These are phyloP conservation scores for Blumeria graminis DNA, from an alignment of 2,329 filamentous ascomycete genomes.

Conservation along the genomic window DNA sequence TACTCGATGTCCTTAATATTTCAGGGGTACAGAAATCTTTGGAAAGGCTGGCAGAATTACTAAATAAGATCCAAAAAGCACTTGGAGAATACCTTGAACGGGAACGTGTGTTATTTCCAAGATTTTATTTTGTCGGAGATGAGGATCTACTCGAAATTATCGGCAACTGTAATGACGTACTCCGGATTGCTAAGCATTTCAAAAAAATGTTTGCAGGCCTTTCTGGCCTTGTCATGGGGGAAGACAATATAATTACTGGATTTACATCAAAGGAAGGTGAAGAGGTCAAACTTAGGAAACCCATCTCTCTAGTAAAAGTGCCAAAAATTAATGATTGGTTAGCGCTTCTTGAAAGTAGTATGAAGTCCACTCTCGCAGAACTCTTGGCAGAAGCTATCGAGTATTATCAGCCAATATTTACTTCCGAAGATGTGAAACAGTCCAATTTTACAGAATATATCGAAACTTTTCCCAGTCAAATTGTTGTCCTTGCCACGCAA, in stretches of 20 bases:
- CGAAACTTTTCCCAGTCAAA: conserved; percentile 65
- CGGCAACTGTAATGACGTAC: conserved; percentile 91
- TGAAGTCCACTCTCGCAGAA: conserved; percentile 86
- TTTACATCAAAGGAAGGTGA: conserved; percentile 94
- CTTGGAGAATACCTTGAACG: conserved; percentile 95
- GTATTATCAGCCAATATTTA: conserved; percentile 58
- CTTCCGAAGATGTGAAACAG: conserved; percentile 42
- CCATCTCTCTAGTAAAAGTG: conserved; percentile 78
- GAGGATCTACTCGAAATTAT: conserved; percentile 98
- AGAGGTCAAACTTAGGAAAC: conserved; percentile 62
- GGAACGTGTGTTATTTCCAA: conserved; percentile 87
- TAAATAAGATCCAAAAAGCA: conserved; percentile 98
- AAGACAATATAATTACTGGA: conserved; percentile 69
- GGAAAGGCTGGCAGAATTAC: conserved; percentile 80
- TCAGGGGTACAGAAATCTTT: conserved; percentile 88
- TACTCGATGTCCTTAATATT: conserved; percentile 88
- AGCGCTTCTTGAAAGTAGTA: conserved; percentile 70
- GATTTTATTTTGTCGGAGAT: conserved; percentile 98
- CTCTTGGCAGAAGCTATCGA: conserved; percentile 67
- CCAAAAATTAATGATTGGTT: conserved; percentile 98
- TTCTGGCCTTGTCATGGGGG: conserved; percentile 72
- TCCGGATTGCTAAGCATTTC: conserved; percentile 93
- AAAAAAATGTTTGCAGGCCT: conserved; percentile 99
- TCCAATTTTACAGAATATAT: conserved; percentile 59
- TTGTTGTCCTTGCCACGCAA: conserved; percentile 85